Evolutionary conservation across 257 asterid genomes (phyloP).

Genomic region (Gentiana straminea): DNA sequence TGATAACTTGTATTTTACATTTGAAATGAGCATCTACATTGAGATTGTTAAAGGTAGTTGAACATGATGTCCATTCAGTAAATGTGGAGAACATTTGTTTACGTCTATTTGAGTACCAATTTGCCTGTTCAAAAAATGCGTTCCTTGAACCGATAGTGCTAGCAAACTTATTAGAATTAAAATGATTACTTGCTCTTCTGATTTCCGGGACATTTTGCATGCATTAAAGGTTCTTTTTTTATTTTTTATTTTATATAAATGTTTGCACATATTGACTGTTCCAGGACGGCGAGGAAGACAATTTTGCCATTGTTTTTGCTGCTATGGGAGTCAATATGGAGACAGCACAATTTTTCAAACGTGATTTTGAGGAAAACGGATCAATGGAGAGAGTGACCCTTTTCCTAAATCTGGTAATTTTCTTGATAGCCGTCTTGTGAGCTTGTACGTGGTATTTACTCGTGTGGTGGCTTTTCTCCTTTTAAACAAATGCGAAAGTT

Average conservation of each 20-base stretch:
- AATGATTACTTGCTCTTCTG: background rate
- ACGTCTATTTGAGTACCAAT: background rate
- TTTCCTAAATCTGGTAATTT: conserved; percentile 75
- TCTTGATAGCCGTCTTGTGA: background rate
- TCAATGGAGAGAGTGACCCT: conserved; percentile 99
- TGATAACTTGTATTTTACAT: background rate
- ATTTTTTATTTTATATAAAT: conserved; percentile 1
- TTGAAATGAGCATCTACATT: background rate
- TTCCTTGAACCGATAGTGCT: too few species aligned
- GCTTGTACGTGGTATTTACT: background rate
- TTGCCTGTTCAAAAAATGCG: background rate
- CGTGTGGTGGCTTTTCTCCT: background rate
- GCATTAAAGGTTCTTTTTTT: too few species aligned
- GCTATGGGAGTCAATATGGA: conserved; percentile 99
- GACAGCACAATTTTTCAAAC: conserved; percentile 96
- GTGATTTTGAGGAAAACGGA: conserved; percentile 98
- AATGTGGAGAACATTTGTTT: background rate
- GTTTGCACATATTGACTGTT: conserved; percentile 17
- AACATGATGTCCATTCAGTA: too few species aligned
- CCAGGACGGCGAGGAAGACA: conserved; percentile 80
- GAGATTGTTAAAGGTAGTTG: too few species aligned
- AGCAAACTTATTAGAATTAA: background rate
- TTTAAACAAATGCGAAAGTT: background rate
- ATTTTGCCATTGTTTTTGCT: conserved; percentile 97
- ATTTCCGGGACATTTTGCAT: background rate